Evolutionary conservation across 2,329 filamentous ascomycete genomes (phyloP), one percentile per base, ranked within the genome.

Genomic region (Trematosphaeria pertusa): DNA sequence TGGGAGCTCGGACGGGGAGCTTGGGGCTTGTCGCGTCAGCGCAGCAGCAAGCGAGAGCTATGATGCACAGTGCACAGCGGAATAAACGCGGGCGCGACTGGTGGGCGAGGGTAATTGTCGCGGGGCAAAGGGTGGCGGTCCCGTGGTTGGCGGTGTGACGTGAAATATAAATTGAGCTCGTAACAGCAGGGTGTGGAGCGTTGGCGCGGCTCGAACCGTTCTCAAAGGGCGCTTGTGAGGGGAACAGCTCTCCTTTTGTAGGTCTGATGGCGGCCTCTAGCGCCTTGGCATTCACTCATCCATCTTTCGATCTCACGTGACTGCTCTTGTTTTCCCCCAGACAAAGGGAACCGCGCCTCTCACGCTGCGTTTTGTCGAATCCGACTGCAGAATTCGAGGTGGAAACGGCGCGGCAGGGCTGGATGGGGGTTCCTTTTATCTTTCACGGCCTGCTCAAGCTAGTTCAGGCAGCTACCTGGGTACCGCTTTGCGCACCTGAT

Each of bases 1-100:
- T 15, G 15, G 58, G 49, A 56, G 58, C 54, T 57, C 32, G 45
- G 48, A 46, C 43, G 51, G 43, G 52, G 43, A 50, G 58, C 49
- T 51, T 54, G 37, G 46, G 45, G 39, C 52, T 48, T 32, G 43
- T 43, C 44, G 36, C 40, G 35, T 12, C 38, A 38, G 41, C 37
- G 9, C 24, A 28, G 12, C 24, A 43, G 41, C 46, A 28, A 38
- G 30, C 26, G 26, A 33, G 28, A 3, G 38, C 38, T 5, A 42
- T 28, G 31, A 43, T 34, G 31, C 15, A 34, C 12, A 6, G 15
- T 7, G 8, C 8, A 34, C 8, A 15, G 31, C 12, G 8, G 31
- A n/a, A n/a, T n/a, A 8, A 34, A 34, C 5, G 42, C 5, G 14
- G n/a, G 21, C 21, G 31, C 31, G 12, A 8, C 12, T 37, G 46